Percentiles rank a stretch among this genome's conserved stretches.
Evolutionary conservation across 2,329 filamentous ascomycete species (phyloP).

Genomic region (Ascochyta fabae): DNA sequence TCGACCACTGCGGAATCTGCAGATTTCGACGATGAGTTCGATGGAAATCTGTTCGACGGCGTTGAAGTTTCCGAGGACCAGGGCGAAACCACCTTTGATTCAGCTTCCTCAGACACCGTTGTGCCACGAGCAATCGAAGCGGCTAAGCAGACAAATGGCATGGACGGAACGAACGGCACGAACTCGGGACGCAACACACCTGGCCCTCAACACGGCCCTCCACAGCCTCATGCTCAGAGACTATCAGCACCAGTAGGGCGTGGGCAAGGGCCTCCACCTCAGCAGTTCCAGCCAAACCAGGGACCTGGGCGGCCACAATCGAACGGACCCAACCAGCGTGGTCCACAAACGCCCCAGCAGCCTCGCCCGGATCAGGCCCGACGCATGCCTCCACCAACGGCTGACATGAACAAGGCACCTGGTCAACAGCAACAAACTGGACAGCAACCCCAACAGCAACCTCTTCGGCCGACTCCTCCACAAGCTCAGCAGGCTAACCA

Average conservation of each 20-base stretch:
- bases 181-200: conserved; percentile 32
- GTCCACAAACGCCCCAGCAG: conserved; percentile 39
- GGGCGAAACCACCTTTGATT: conserved; percentile 55
- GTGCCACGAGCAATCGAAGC: conserved; percentile 20
- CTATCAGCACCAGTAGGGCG: conserved; percentile 35
- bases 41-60: conserved; percentile 63
- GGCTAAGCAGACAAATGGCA: conserved; percentile 18
- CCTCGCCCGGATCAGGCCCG: conserved; percentile 27
- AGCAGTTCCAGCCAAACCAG: conserved; percentile 37
- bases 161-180: conserved; percentile 24
- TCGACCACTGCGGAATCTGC: conserved; percentile 50
- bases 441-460: conserved; percentile 31
- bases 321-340: conserved; percentile 36
- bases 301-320: conserved; percentile 26
- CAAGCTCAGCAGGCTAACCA: conserved; percentile 30
- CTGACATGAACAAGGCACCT: conserved; percentile 27
- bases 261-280: conserved; percentile 27
- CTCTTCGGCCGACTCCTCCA: conserved; percentile 33
- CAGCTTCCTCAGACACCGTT: conserved; percentile 25
- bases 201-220: conserved; percentile 25
- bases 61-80: conserved; percentile 68
- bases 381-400: conserved; percentile 31
- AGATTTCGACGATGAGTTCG: conserved; percentile 63
- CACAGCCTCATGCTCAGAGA: conserved; percentile 28
- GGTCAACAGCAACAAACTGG: conserved; percentile 29